These are phyloP conservation scores for Phytophthora niederhauseri DNA, from an alignment of 352 stramenopile genomes.

Conservation along the genomic window DNA sequence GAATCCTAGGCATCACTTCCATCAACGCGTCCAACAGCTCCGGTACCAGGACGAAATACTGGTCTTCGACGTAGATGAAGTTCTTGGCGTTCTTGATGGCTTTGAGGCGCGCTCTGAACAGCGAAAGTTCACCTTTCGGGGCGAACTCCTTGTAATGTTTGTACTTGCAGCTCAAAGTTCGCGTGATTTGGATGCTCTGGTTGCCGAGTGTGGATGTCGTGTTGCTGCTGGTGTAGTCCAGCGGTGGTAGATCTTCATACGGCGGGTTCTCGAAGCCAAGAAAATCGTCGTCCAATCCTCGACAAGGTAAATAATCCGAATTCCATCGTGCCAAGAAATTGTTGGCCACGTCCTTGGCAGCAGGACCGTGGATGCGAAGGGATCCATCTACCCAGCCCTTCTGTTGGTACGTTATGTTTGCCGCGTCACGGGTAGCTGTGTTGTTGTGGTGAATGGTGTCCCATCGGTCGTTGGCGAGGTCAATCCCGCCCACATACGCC, in stretches of 20 bases:
- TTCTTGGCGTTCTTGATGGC: constrained; percentile 55
- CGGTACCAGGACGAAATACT: constrained; percentile 43
- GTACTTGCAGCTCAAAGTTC: constrained; percentile 66
- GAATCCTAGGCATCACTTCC: constrained; percentile 43
- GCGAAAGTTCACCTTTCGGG: constrained; percentile 49
- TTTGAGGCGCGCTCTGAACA: constrained; percentile 46
- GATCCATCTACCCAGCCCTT: constrained; percentile 63
- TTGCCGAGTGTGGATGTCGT: constrained; percentile 15
- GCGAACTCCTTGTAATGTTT: constrained; percentile 54
- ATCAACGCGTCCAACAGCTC: constrained; percentile 48
- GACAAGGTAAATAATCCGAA: constrained; percentile 30
- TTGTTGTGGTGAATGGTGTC: constrained; percentile 61
- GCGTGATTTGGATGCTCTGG: constrained; percentile 54
- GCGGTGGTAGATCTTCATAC: constrained; percentile 17
- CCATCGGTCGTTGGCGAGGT: constrained; percentile 60
- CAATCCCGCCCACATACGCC: constrained; percentile 57
- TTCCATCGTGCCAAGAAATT: constrained; percentile 67
- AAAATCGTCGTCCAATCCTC: constrained; percentile 32
- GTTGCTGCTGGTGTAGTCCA: constrained; percentile 17
- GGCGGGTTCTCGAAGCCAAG: constrained; percentile 50
- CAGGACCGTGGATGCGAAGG: constrained; percentile 47
- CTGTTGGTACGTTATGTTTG: constrained; percentile 37
- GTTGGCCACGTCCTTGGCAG: constrained; percentile 44
- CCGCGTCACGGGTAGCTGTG: constrained; percentile 33
- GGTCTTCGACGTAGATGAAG: constrained; percentile 31